Evolutionary conservation across 2,329 filamentous ascomycete species (phyloP).

Genomic region (Ambrosiella beaveri): DNA sequence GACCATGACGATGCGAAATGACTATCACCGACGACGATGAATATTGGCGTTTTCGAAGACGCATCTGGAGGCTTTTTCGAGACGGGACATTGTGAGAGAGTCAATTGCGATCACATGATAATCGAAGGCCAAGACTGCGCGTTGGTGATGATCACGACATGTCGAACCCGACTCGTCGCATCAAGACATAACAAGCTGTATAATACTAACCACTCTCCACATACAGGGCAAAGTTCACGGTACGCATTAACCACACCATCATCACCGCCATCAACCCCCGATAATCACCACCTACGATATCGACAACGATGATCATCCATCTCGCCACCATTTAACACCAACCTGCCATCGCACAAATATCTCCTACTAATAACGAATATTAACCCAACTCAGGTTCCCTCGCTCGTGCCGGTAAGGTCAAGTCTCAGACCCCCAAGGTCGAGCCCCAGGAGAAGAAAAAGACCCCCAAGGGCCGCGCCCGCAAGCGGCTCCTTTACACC

Average conservation of each 20-base stretch:
- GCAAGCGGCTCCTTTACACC: slow-evolving; percentile 93
- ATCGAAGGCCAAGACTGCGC: neutral
- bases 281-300: neutral
- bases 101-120: neutral
- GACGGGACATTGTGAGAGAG: neutral
- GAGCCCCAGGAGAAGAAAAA: slow-evolving; percentile 92
- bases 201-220: slow-evolving; percentile 7
- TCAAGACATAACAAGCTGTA: neutral
- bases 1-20: neutral
- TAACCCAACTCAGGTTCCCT: slow-evolving; percentile 27
- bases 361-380: too few species aligned
- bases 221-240: slow-evolving; percentile 15
- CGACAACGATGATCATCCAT: neutral
- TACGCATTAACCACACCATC: slow-evolving; percentile 1
- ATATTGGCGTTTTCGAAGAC: neutral
- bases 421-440: slow-evolving; percentile 88
- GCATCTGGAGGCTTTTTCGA: neutral
- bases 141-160: neutral
- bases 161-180: too few species aligned
- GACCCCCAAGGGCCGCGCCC: slow-evolving; percentile 88
- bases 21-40: neutral
- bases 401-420: slow-evolving; percentile 85
- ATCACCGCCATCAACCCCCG: neutral
- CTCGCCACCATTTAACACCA: neutral
- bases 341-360: neutral